Base-by-base conservation (phyloP, 345 rosid species). In the Hibiscus trionum region DNA sequence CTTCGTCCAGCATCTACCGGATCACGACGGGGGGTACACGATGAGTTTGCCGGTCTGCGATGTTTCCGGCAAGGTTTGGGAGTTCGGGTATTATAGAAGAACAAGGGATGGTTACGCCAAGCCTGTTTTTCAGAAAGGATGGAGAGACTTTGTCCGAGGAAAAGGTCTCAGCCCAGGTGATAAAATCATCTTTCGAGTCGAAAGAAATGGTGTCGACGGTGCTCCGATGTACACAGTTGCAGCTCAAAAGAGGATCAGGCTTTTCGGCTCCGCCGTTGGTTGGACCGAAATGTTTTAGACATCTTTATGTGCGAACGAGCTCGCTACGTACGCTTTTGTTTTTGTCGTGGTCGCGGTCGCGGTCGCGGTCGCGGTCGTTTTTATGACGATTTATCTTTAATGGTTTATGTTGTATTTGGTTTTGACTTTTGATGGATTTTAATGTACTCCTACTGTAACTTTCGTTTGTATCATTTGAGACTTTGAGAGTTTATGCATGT, bases 121-220 rank as follows among this genome's bases (percentile, higher is more conserved):
- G 4, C 69, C 69, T 21, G 69, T 65, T 12, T 65, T 65, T 3
- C 69, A 65, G 44, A 1, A 1, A 6, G 69, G 11, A 19, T 65
- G 53, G 69, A 31, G 11, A 42, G 7, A 35, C 0, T 42, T 19
- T 21, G 53, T 65, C 21, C 33, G 53, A 19, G 33, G 0, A 0
- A 65, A 65, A 42, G 0, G 10, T 42, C 69, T 65, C 10, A 21
- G 0, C 0, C 33, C 17, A 2, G 53, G 53, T 21, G 69, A 65
- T 65, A 42, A 44, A 44, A 65, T 65, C 26, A 65, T 65, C 31
- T 65, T 65, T 21, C 53, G 69, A 65, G 69, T 42, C 5, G 17
- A 42, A 21, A 9, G 4, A 44, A 65, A 65, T 21, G 69, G 17
- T 44, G 29, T 7, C 4, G 6, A 42, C 5, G 53, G 69, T 44